phyloP scores from a whole-genome alignment of 805 yeast species.

The Yarrowia alimentaria region DNA sequence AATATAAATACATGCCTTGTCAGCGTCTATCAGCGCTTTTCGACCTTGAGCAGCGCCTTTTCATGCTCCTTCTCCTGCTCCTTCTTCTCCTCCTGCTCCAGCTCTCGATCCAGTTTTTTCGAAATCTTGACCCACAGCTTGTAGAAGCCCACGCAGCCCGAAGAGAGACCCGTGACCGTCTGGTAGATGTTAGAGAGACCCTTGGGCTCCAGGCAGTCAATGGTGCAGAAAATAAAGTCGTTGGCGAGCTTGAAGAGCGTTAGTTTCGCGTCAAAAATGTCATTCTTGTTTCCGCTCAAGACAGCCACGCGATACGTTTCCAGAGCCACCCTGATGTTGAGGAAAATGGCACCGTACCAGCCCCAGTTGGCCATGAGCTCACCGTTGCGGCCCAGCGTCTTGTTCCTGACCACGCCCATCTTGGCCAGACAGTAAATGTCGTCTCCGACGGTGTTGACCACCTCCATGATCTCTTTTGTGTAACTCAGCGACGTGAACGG shows the following conservation, averaged over 20 bases:
- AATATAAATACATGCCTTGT: too few species aligned
- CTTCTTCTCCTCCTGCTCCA: slow-evolving; percentile 7
- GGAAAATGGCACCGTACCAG: slow-evolving; percentile 36
- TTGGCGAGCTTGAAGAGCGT: slow-evolving; percentile 33
- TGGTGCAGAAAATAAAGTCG: slow-evolving; percentile 36
- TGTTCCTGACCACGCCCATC: slow-evolving; percentile 34
- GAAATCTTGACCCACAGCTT: slow-evolving; percentile 31
- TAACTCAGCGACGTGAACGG: neutral
- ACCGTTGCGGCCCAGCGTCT: slow-evolving; percentile 30
- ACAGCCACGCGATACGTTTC: neutral
- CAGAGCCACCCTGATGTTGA: slow-evolving; percentile 23
- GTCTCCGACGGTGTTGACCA: slow-evolving; percentile 37
- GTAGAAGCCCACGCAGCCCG: slow-evolving; percentile 34
- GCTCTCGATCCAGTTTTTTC: slow-evolving; percentile 7
- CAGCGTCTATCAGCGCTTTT: too few species aligned
- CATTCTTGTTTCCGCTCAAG: neutral
- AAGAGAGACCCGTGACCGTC: slow-evolving; percentile 34
- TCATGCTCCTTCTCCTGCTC: too few species aligned
- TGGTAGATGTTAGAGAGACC: slow-evolving; percentile 32
- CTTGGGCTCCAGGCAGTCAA: slow-evolving; percentile 35
- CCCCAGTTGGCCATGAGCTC: slow-evolving; percentile 35
- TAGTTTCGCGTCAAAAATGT: slow-evolving; percentile 10
- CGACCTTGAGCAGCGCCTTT: too few species aligned
- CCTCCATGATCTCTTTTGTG: slow-evolving; percentile 32
- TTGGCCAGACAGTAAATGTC: slow-evolving; percentile 36